Evolutionary conservation across 2,329 filamentous ascomycete genomes (phyloP).

Genomic region (Colletotrichum sp.): DNA sequence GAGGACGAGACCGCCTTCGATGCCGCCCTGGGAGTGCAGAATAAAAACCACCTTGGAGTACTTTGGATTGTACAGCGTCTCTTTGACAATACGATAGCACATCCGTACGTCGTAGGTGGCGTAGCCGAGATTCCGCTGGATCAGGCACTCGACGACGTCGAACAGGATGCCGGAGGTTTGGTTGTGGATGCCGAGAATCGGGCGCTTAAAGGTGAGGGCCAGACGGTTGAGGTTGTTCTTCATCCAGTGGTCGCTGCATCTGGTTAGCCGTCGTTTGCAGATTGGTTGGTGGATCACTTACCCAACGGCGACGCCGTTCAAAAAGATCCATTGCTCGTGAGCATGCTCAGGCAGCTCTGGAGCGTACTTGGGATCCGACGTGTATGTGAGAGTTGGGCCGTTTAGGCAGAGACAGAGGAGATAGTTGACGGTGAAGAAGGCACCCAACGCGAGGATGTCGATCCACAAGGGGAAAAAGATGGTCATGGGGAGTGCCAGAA

Average conservation of each 20-base stretch:
- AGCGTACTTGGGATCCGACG: constrained; percentile 59
- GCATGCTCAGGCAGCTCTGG: constrained; percentile 52
- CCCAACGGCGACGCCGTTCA: constrained; percentile 75
- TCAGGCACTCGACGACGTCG: constrained; percentile 77
- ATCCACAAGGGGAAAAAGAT: constrained; percentile 55
- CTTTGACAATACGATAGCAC: constrained; percentile 68
- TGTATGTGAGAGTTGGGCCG: constrained; percentile 51
- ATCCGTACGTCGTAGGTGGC: constrained; percentile 70
- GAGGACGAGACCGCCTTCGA: constrained; percentile 74
- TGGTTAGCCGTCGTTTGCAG: not conserved
- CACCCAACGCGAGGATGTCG: constrained; percentile 39
- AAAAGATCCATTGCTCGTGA: constrained; percentile 77
- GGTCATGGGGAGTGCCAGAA: constrained; percentile 61
- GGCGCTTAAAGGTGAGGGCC: constrained; percentile 74
- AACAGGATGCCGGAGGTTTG: constrained; percentile 76
- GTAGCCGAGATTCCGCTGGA: constrained; percentile 78
- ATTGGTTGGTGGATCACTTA: constrained; percentile 37
- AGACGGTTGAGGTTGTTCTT: constrained; percentile 74
- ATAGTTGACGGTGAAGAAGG: constrained; percentile 56
- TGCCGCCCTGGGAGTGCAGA: constrained; percentile 78
- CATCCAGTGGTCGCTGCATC: constrained; percentile 66
- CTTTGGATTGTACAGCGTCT: constrained; percentile 64
- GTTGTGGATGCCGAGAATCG: constrained; percentile 77
- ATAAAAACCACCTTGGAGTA: constrained; percentile 76
- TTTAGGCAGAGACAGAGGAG: constrained; percentile 59